Evolutionary conservation across 2,329 filamentous ascomycete species (phyloP).

Genomic region (Monilinia fructicola): DNA sequence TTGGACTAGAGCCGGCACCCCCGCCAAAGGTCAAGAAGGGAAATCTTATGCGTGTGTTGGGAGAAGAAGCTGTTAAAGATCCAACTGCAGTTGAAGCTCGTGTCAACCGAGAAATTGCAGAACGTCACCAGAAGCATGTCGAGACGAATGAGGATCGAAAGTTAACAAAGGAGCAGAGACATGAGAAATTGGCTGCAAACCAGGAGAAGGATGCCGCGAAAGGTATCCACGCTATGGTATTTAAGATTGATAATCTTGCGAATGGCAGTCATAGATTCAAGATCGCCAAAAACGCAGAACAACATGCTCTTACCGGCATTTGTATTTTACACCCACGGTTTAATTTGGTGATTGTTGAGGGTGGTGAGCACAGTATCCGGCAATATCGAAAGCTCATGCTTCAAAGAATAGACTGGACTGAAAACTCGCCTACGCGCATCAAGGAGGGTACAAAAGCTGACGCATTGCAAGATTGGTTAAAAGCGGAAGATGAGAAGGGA

Average conservation of each 20-base stretch:
- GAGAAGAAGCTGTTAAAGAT: slow-evolving; percentile 84
- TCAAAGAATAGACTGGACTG: slow-evolving; percentile 91
- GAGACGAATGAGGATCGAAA: slow-evolving; percentile 79
- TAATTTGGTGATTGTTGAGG: slow-evolving; percentile 88
- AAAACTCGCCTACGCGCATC: slow-evolving; percentile 71
- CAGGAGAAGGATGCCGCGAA: slow-evolving; percentile 86
- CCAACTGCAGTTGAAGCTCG: slow-evolving; percentile 94
- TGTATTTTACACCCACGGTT: slow-evolving; percentile 88
- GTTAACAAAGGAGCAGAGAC: slow-evolving; percentile 81
- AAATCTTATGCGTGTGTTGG: slow-evolving; percentile 95
- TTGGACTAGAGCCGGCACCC: slow-evolving; percentile 85
- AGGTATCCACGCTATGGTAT: slow-evolving; percentile 82
- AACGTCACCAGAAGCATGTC: slow-evolving; percentile 77
- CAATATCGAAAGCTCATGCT: slow-evolving; percentile 93
- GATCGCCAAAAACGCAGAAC: slow-evolving; percentile 87
- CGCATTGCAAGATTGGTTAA: slow-evolving; percentile 71
- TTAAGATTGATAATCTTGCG: slow-evolving; percentile 83
- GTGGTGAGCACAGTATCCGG: slow-evolving; percentile 77
- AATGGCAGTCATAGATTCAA: slow-evolving; percentile 95
- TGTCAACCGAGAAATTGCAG: slow-evolving; percentile 89
- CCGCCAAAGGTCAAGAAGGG: slow-evolving; percentile 96
- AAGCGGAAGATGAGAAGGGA: slow-evolving; percentile 74
- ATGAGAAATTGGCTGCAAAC: slow-evolving; percentile 78
- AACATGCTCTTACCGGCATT: slow-evolving; percentile 82
- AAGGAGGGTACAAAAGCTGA: slow-evolving; percentile 62